Evolutionary conservation across 1,284 basidiomycete species (phyloP), one percentile per base, ranked within the genome.

Genomic region (Cerioporus squamosus): DNA sequence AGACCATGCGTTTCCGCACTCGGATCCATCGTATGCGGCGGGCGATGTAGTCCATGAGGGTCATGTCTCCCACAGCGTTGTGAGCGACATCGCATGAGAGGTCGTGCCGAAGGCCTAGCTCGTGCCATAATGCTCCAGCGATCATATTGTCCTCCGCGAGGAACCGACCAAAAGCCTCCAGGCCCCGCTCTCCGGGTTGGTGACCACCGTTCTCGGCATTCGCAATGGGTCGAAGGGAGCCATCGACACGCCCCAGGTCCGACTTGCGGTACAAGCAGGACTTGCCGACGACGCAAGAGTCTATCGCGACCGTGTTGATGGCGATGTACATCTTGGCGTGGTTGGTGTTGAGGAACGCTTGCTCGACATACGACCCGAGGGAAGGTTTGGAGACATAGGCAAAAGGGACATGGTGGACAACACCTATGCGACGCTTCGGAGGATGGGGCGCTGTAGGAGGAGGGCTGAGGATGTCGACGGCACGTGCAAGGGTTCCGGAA

Each of bases 291-390:
- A 99, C 94, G 72, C 97, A 99, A 0, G 94, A 97, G 53, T 98
- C 97, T 56, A 98, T 77, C 5, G 88, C 90, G 47, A 92, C 78
- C 0, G 87, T 81, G 74, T 97, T 97, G 73, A 99, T 94, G 9
- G 95, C 95, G 53, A 98, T 82, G 70, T 99, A 99, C 97, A 99
- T 99, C 75, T 97, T 98, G 15, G 97, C 97, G 70, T 99, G 97
- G 52, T 95, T 98, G 5, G 95, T 97, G 72, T 97, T 97, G 50
- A 99, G 78, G 72, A 98, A 99, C 1, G 93, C 94, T 60, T 94
- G 91, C 75, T 99, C 97, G 38, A 99, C 82, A 58, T 87, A 81
- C 15, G 95, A 90, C 0, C 96, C 97, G 59, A 94, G 77, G 65
- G 75, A 76, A 39, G 77, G 75, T 71, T 86, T 81, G 71, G 84